Base-by-base conservation (phyloP, 352 stramenopile species). In the Vaucheria bursata region DNA sequence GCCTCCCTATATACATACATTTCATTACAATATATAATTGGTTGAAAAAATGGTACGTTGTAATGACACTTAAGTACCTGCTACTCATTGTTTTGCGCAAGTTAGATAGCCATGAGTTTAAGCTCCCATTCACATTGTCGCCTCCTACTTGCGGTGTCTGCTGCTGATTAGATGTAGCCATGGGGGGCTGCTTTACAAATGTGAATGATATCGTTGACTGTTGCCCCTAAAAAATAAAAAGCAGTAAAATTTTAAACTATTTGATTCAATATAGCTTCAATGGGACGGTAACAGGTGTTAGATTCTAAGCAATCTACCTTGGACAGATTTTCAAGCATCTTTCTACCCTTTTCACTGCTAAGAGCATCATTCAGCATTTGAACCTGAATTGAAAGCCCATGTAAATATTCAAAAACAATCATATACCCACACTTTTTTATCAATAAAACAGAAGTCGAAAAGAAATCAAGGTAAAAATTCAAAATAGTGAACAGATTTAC, bases 21-120 rank as follows among this genome's bases (percentile, higher is more conserved):
- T 25, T 12, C 12, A 12, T 18, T 12, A 59, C 45, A 59, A 25
- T 59, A 25, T 25, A 59, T 59, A n/a, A n/a, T n/a, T n/a, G n/a
- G n/a, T 18, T 18, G 25, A 59, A 18, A 59, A 18, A 59, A 59
- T 25, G 12, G 25, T 25, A 25, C 18, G 45, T 59, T 18, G 12
- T 59, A 59, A 25, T 59, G 25, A 25, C 53, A 7, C 53, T 2
- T 68, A 7, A 7, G 2, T 7, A 68, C 53, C 72, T 74, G 71
- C 35, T 82, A 38, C 76, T 76, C 52, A 82, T 82, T 18, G 45
- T 73, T 64, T 82, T 82, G 33, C 77, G 59, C 5, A 82, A 66
- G 50, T 82, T 82, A 50, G 59, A 79, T 4, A 82, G 59, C 77
- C 77, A 82, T 33, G 69, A 71, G 0, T 73, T 64, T 59, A 64